Conservation (phyloP, 108 stramenopile genomes). For the Licmophora abbreviata region DNA sequence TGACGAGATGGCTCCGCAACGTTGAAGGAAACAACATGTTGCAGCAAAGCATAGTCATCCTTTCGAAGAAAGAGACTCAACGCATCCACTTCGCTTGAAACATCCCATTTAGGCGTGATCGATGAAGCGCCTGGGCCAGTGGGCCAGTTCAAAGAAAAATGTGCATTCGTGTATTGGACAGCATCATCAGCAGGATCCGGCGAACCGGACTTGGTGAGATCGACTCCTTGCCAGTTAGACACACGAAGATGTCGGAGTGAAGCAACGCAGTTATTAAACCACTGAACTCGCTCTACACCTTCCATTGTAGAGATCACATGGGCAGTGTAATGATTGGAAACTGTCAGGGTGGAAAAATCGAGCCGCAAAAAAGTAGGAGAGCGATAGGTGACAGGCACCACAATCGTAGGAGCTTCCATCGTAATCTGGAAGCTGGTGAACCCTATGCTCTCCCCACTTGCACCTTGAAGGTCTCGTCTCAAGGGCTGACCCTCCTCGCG, state of each 20-base stretch:
- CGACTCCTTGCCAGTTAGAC: slow-evolving; percentile 27
- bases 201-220: slow-evolving; percentile 9
- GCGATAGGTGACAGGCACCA: slow-evolving; percentile 60
- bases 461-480: slow-evolving; percentile 11
- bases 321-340: slow-evolving; percentile 33
- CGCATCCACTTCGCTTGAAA: slow-evolving; percentile 33
- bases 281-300: slow-evolving; percentile 30
- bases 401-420: slow-evolving; percentile 51
- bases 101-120: slow-evolving; percentile 60
- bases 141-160: slow-evolving; percentile 45
- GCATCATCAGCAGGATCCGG: not conserved
- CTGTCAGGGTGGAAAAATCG: slow-evolving; percentile 11
- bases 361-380: slow-evolving; percentile 52
- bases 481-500: not conserved
- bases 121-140: slow-evolving; percentile 39
- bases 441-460: slow-evolving; percentile 29
- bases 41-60: slow-evolving; percentile 54
- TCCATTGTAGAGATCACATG: not conserved
- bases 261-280: slow-evolving; percentile 51
- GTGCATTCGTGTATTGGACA: not conserved
- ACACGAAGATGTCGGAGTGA: slow-evolving; percentile 17
- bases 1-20: slow-evolving; percentile 59
- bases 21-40: slow-evolving; percentile 48
- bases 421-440: slow-evolving; percentile 46
- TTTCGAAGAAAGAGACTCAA: slow-evolving; percentile 25